Conservation (phyloP, 257 asterid genomes). For the Solanum okadae region DNA sequence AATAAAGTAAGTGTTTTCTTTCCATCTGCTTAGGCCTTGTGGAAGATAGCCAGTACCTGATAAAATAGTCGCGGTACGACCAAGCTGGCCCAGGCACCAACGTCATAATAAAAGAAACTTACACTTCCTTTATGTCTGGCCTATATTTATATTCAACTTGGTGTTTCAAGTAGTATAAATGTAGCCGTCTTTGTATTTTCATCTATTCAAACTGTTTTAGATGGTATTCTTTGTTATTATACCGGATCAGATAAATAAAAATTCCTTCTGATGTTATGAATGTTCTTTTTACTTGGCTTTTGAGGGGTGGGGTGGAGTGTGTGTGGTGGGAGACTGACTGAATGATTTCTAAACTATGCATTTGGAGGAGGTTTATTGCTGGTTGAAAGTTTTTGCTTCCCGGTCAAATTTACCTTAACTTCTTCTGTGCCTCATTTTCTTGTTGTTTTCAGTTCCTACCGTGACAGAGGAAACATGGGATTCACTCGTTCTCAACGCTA, state of each 20-base stretch:
- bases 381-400: not conserved
- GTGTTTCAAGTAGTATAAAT: not conserved
- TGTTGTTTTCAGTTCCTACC: conserved; percentile 10
- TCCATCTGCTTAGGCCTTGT: too few species aligned
- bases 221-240: not conserved
- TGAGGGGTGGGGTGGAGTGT: not conserved
- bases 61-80: not conserved
- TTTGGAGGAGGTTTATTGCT: not conserved
- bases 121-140: not conserved
- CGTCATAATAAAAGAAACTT: not conserved
- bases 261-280: not conserved
- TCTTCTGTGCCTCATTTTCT: not conserved
- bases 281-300: not conserved
- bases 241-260: not conserved
- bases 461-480: conserved; percentile 16
- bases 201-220: not conserved
- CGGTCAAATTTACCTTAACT: not conserved
- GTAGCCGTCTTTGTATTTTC: not conserved
- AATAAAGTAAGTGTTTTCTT: not conserved
- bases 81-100: not conserved
- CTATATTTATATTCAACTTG: not conserved
- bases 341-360: not conserved
- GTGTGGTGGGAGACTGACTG: not conserved
- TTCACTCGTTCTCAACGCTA: conserved; percentile 12
- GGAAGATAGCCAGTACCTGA: not conserved